These are phyloP conservation scores for Macadamia integrifolia DNA, from an alignment of 164 flowering plant species.

Conservation along the genomic window DNA sequence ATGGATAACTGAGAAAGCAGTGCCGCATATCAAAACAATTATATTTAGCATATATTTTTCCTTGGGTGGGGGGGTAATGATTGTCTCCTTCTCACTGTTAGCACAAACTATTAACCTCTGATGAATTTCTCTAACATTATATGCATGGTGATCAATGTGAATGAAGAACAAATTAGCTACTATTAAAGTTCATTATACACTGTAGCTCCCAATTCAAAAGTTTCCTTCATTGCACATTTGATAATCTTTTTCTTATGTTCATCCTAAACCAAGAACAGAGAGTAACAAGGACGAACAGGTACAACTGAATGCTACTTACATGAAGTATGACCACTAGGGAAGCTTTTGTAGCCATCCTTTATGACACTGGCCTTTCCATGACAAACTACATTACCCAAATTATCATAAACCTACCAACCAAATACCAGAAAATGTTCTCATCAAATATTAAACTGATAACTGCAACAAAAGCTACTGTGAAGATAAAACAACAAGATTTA, in stretches of 20 bases:
- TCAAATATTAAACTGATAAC: neutral
- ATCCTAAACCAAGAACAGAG: no score
- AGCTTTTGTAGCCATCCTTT: slow-evolving; percentile 58
- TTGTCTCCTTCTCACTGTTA: neutral
- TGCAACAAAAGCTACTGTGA: neutral
- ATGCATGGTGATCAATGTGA: neutral
- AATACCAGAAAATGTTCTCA: neutral
- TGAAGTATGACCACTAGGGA: slow-evolving; percentile 70
- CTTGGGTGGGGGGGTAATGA: no score
- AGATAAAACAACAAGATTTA: neutral
- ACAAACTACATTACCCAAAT: slow-evolving; percentile 49
- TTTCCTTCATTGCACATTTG: neutral
- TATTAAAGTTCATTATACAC: no score
- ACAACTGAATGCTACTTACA: slow-evolving; percentile 23
- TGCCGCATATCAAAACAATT: no score
- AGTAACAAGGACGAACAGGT: no score
- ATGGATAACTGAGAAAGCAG: no score
- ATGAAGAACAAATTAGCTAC: neutral
- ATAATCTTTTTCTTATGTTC: neutral
- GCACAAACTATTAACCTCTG: neutral
- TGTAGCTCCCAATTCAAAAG: neutral
- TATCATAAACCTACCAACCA: slow-evolving; percentile 43
- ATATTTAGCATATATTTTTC: no score
- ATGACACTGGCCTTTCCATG: slow-evolving; percentile 36
- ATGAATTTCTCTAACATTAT: neutral